phyloP scores from a whole-genome alignment of 2,329 filamentous ascomycete species.

The Colletotrichum sp. region DNA sequence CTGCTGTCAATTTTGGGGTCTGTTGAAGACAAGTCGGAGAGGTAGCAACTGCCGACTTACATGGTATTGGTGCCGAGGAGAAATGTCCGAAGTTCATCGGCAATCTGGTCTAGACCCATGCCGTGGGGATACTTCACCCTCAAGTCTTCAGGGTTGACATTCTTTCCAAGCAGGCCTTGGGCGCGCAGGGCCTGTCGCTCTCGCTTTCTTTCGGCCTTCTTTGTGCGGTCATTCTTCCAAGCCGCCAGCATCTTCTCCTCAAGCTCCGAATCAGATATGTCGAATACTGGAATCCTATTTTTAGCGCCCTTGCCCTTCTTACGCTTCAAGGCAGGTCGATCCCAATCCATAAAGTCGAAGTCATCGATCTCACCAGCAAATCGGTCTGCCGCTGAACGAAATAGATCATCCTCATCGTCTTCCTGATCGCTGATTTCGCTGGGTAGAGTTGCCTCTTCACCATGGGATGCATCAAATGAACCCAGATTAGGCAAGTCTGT shows the following conservation, averaged over 20 bases:
- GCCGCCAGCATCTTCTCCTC: constrained; percentile 62
- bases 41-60: not conserved
- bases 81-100: constrained; percentile 75
- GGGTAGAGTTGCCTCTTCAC: not conserved
- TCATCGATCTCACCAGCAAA: constrained; percentile 56
- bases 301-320: constrained; percentile 69
- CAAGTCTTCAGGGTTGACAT: constrained; percentile 61
- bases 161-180: constrained; percentile 69
- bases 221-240: constrained; percentile 72
- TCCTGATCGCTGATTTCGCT: not conserved
- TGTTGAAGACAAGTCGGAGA: not conserved
- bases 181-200: constrained; percentile 72
- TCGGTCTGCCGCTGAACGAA: not conserved
- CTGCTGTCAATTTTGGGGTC: not conserved
- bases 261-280: constrained; percentile 71
- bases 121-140: constrained; percentile 75
- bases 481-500: not conserved
- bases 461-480: not conserved
- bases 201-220: constrained; percentile 74
- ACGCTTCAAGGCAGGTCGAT: constrained; percentile 67
- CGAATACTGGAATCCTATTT: constrained; percentile 54
- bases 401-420: constrained; percentile 10
- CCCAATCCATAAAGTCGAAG: constrained; percentile 87
- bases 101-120: constrained; percentile 73
- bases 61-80: constrained; percentile 55